A percentile compares a stretch with the other conserved stretches of the same genome.
Conservation (phyloP, 805 yeast species). For the Candida sanyiensis region DNA sequence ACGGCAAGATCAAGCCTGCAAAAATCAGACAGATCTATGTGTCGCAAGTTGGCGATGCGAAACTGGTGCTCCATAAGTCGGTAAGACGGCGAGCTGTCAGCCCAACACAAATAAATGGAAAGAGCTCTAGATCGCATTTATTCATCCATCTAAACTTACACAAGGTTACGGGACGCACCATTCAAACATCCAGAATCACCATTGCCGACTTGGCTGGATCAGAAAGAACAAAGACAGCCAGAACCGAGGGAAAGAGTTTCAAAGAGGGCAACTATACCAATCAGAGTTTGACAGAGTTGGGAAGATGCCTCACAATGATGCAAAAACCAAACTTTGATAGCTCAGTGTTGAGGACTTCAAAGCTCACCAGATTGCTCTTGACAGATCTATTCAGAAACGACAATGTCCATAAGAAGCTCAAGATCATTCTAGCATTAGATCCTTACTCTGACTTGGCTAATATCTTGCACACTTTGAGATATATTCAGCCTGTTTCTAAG, state of each 20-base stretch:
- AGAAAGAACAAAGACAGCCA: conserved; percentile 43
- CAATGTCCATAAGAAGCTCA: conserved; percentile 18
- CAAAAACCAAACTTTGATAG: conserved; percentile 33
- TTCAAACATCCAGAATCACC: conserved; percentile 35
- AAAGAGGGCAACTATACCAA: conserved; percentile 46
- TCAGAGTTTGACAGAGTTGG: conserved; percentile 43
- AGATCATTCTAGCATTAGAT: conserved; percentile 23
- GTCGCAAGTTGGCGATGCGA: conserved; percentile 33
- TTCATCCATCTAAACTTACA: conserved; percentile 40
- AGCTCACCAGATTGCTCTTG: conserved; percentile 43
- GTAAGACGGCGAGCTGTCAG: conserved; percentile 35
- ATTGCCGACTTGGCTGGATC: conserved; percentile 51
- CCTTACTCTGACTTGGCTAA: conserved; percentile 21
- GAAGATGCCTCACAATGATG: conserved; percentile 41
- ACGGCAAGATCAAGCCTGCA: conserved; percentile 39
- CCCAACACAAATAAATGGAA: conserved; percentile 38
- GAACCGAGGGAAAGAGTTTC: conserved; percentile 39
- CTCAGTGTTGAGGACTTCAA: conserved; percentile 42
- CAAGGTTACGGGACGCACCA: conserved; percentile 20
- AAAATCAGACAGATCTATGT: conserved; percentile 37
- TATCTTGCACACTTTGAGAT: conserved; percentile 24
- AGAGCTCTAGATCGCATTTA: conserved; percentile 49
- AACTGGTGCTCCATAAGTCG: conserved; percentile 34
- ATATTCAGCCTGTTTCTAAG: conserved; percentile 26
- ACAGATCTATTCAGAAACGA: conserved; percentile 32